Evolutionary conservation across 2,329 filamentous ascomycete genomes (phyloP).

Genomic region (Alternaria gansuensis): DNA sequence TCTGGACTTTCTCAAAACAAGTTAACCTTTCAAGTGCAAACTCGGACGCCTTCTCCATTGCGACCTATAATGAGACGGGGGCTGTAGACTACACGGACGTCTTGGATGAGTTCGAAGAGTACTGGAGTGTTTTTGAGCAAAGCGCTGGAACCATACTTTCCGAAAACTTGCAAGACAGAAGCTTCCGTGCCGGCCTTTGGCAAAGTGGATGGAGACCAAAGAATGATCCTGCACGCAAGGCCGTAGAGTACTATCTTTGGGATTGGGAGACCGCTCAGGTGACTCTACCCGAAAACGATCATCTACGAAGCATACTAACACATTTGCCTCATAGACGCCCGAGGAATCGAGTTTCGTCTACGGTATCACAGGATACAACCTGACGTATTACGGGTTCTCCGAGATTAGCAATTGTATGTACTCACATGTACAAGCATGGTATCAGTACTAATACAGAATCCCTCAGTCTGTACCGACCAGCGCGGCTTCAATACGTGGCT

Average conservation of each 20-base stretch:
- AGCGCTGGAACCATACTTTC: constrained; percentile 66
- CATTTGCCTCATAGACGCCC: constrained; percentile 52
- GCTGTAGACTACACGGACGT: constrained; percentile 61
- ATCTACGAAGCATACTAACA: neutral
- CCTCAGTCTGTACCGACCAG: constrained; percentile 67
- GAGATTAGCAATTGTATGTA: constrained; percentile 17
- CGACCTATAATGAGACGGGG: constrained; percentile 69
- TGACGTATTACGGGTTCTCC: constrained; percentile 38
- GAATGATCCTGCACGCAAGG: constrained; percentile 64
- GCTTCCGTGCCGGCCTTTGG: constrained; percentile 65
- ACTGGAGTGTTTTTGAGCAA: constrained; percentile 58
- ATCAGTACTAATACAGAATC: constrained; percentile 67
- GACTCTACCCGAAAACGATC: neutral
- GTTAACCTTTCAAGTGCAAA: constrained; percentile 64
- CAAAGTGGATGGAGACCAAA: constrained; percentile 70
- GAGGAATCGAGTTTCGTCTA: constrained; percentile 66
- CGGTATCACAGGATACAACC: constrained; percentile 65
- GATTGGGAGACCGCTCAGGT: constrained; percentile 66
- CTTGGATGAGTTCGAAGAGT: constrained; percentile 61
- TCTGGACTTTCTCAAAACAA: constrained; percentile 69
- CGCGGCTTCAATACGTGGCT: constrained; percentile 69
- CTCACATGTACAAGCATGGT: constrained; percentile 53
- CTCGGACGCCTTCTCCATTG: constrained; percentile 67
- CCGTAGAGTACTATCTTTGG: constrained; percentile 68
- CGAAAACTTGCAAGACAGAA: constrained; percentile 69